These are phyloP conservation scores for Aspergillus tanneri DNA, from an alignment of 2,329 filamentous ascomycete genomes.

Conservation along the genomic window DNA sequence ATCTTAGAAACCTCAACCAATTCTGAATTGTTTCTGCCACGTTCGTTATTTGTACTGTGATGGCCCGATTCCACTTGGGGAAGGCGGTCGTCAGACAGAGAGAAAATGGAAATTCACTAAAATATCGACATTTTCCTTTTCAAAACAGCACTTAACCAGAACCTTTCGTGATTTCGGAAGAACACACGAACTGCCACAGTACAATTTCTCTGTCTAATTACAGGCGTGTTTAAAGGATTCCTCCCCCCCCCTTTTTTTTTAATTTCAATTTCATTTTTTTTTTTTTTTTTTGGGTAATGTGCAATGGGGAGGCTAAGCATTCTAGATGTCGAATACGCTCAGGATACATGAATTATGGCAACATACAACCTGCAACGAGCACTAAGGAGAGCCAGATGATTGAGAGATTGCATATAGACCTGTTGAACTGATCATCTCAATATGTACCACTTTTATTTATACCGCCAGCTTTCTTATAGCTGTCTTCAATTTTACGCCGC, in stretches of 20 bases:
- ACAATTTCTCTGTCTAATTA: too few species aligned
- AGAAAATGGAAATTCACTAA: not conserved
- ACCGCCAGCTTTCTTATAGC: conserved; percentile 1
- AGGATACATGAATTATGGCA: conserved; percentile 6
- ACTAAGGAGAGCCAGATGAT: not conserved
- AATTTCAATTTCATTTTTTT: too few species aligned
- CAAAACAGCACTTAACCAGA: too few species aligned
- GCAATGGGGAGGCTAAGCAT: not conserved
- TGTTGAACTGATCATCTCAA: not conserved
- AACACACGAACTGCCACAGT: too few species aligned
- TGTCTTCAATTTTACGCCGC: conserved; percentile 41
- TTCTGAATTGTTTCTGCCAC: conserved; percentile 23
- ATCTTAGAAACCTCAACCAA: conserved; percentile 11
- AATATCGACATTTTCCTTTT: too few species aligned
- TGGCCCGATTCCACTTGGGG: conserved; percentile 12
- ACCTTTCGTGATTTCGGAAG: too few species aligned
- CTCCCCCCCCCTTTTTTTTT: too few species aligned
- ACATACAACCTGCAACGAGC: not conserved
- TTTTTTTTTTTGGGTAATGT: too few species aligned
- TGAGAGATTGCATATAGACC: not conserved
- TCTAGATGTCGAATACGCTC: not conserved
- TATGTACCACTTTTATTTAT: not conserved
- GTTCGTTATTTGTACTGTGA: conserved; percentile 14
- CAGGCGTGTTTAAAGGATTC: too few species aligned
- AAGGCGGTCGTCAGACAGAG: conserved; percentile 20